A percentile compares a stretch with the other conserved stretches of the same genome.
These are phyloP conservation scores for Sclerotinia nivalis DNA, from an alignment of 2,329 filamentous ascomycete genomes.

Conservation along the genomic window DNA sequence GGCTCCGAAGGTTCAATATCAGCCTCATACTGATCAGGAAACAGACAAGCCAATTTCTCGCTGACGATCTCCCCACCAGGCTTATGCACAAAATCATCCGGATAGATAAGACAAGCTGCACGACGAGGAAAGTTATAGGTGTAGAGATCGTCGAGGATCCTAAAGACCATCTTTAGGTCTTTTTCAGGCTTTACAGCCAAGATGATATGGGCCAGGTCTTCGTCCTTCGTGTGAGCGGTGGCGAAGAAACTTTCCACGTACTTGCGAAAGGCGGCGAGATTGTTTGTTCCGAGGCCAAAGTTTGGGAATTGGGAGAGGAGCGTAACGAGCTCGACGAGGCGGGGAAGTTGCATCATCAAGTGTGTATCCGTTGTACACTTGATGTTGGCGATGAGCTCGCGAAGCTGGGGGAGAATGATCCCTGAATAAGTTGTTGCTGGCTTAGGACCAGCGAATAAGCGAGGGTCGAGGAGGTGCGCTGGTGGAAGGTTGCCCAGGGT, in stretches of 20 bases:
- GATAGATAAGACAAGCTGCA: neutral
- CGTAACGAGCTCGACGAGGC: neutral
- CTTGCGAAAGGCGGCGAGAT: neutral
- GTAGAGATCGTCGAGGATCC: neutral
- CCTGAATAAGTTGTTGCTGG: neutral
- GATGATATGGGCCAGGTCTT: neutral
- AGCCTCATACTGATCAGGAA: neutral
- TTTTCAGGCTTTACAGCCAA: neutral
- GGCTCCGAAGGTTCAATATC: neutral
- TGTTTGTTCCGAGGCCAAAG: neutral
- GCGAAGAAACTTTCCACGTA: neutral
- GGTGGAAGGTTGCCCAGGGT: neutral
- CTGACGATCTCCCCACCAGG: neutral
- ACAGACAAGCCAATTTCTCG: neutral
- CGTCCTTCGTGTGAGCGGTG: neutral
- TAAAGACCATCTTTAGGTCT: neutral
- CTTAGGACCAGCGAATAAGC: neutral
- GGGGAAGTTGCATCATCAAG: neutral
- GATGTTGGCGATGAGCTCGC: neutral
- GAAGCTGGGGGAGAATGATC: neutral
- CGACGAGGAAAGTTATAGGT: neutral
- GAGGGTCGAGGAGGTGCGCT: neutral
- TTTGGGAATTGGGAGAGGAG: conserved; percentile 1
- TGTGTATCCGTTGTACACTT: neutral
- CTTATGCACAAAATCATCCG: neutral